These are phyloP conservation scores for Lodderomyces metapsilosis DNA, from an alignment of 1,139 yeast species.

Conservation along the genomic window DNA sequence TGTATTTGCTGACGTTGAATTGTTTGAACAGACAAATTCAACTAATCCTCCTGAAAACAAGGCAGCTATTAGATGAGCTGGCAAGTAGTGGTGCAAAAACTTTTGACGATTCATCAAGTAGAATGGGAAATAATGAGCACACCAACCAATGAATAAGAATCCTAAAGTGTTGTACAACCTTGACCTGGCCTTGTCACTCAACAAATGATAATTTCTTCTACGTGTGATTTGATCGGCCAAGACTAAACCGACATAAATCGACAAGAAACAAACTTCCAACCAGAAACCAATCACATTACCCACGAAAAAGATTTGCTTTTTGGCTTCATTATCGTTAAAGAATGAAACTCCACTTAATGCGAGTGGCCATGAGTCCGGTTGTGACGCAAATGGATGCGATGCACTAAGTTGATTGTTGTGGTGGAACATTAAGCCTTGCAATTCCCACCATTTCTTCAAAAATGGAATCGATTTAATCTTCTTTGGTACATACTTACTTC, in stretches of 20 bases:
- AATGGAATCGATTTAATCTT: conserved; percentile 62
- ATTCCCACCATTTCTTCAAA: conserved; percentile 83
- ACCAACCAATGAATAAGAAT: conserved; percentile 85
- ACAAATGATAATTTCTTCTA: conserved; percentile 63
- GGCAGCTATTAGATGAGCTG: conserved; percentile 92
- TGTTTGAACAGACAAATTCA: conserved; percentile 75
- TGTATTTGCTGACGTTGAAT: conserved; percentile 27
- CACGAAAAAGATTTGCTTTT: conserved; percentile 78
- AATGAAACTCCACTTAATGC: conserved; percentile 89
- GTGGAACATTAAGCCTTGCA: conserved; percentile 85
- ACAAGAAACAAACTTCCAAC: conserved; percentile 70
- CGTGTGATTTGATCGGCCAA: conserved; percentile 76
- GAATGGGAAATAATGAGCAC: conserved; percentile 86
- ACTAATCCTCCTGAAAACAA: conserved; percentile 77
- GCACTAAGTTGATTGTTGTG: conserved; percentile 85
- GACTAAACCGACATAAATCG: conserved; percentile 59
- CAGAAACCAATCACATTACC: conserved; percentile 95
- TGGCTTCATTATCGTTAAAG: conserved; percentile 75
- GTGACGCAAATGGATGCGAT: conserved; percentile 95
- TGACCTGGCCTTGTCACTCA: conserved; percentile 64
- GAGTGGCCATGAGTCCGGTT: conserved; percentile 94
- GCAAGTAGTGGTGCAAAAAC: conserved; percentile 91
- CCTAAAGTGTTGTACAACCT: conserved; percentile 80
- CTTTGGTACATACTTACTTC: conserved; percentile 60
- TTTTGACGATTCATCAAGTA: conserved; percentile 91